Conservation (phyloP, 371 early-diverging fungal species). For the Smittium mucronatum region DNA sequence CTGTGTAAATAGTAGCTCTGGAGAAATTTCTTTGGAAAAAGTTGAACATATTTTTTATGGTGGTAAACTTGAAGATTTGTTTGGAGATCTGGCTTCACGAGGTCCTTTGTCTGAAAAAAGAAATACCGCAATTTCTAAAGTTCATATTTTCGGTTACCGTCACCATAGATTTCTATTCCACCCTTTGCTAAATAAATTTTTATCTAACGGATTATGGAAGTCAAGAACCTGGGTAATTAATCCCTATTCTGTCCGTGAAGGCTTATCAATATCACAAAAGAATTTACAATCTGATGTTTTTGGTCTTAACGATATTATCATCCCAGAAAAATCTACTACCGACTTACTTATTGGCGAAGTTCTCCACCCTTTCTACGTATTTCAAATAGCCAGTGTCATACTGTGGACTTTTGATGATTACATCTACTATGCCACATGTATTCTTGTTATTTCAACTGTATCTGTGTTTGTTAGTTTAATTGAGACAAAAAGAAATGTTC, state of each 20-base stretch:
- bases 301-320: slow-evolving; percentile 71
- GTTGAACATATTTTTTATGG: slow-evolving; percentile 46
- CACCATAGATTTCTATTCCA: slow-evolving; percentile 76
- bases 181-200: slow-evolving; percentile 54
- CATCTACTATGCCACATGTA: slow-evolving; percentile 88
- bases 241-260: slow-evolving; percentile 30
- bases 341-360: slow-evolving; percentile 78
- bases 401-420: slow-evolving; percentile 90
- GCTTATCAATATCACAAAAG: slow-evolving; percentile 40
- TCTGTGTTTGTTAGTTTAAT: slow-evolving; percentile 66
- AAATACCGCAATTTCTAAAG: slow-evolving; percentile 17
- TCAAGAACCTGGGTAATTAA: slow-evolving; percentile 27
- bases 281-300: slow-evolving; percentile 57
- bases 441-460: slow-evolving; percentile 58
- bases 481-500: slow-evolving; percentile 62
- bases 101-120: slow-evolving; percentile 25
- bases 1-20: slow-evolving; percentile 64
- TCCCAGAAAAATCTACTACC: slow-evolving; percentile 58
- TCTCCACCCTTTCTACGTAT: slow-evolving; percentile 88
- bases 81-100: slow-evolving; percentile 32
- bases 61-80: slow-evolving; percentile 55
- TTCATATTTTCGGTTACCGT: slow-evolving; percentile 36
- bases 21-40: slow-evolving; percentile 41
- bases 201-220: slow-evolving; percentile 36
- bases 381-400: slow-evolving; percentile 78